A percentile compares a stretch with the other conserved stretches of the same genome.
These are phyloP conservation scores for Penicillium paradoxum DNA, from an alignment of 495 filamentous ascomycete genomes.

Conservation along the genomic window DNA sequence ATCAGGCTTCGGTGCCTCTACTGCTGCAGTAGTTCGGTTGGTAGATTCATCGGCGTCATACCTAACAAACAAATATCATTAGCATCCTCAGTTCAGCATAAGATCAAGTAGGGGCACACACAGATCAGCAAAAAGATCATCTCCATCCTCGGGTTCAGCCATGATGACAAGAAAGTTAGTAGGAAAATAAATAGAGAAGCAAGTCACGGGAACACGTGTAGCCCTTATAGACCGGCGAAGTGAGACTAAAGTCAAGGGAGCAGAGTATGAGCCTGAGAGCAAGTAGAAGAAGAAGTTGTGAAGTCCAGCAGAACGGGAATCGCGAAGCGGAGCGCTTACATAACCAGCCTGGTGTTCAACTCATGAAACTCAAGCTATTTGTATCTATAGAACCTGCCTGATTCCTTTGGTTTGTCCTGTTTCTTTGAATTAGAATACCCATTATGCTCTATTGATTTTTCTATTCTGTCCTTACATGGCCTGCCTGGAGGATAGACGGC, in stretches of 20 bases:
- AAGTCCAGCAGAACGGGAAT: constrained; percentile 15
- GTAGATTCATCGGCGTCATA: constrained; percentile 80
- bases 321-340: constrained; percentile 14
- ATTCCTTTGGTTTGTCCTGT: not conserved
- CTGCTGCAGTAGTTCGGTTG: constrained; percentile 36
- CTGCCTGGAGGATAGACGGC: constrained; percentile 14
- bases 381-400: not conserved
- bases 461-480: constrained; percentile 11
- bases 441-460: constrained; percentile 2
- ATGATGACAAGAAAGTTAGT: constrained; percentile 39
- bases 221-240: not conserved
- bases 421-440: not conserved
- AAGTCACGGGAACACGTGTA: not conserved
- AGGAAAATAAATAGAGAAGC: not conserved
- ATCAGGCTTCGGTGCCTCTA: constrained; percentile 29
- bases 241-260: not conserved
- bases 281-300: constrained; percentile 3
- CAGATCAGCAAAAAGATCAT: constrained; percentile 98
- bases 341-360: not conserved
- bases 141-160: constrained; percentile 88
- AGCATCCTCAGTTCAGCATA: constrained; percentile 4
- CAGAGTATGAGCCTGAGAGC: not conserved
- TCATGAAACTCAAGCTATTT: not conserved
- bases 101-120: constrained; percentile 40
- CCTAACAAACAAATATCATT: constrained; percentile 39